Evolutionary conservation across 1,284 basidiomycete species (phyloP).

Genomic region (Ceratobasidium sp.): DNA sequence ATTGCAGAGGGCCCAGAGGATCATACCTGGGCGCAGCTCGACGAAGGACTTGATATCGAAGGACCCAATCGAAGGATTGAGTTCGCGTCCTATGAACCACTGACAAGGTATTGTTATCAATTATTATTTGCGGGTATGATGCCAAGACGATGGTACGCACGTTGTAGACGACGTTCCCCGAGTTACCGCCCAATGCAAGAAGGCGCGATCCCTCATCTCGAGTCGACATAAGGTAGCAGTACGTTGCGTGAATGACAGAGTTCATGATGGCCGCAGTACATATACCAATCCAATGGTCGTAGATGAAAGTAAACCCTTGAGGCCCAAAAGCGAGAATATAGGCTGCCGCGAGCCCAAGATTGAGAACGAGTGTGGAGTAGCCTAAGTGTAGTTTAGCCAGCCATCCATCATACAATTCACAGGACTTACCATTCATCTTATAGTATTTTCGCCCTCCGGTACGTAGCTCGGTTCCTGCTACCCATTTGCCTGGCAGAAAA

Average conservation of each 20-base stretch:
- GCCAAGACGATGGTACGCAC: conserved; percentile 62
- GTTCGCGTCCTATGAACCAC: conserved; percentile 96
- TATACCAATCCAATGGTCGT: conserved; percentile 92
- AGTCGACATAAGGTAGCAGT: conserved; percentile 80
- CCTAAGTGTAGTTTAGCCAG: conserved; percentile 57
- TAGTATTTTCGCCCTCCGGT: conserved; percentile 82
- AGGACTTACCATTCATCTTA: conserved; percentile 87
- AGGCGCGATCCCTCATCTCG: conserved; percentile 57
- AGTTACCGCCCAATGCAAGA: conserved; percentile 93
- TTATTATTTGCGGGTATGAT: neutral
- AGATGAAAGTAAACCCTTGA: conserved; percentile 83
- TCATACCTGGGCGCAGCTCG: conserved; percentile 93
- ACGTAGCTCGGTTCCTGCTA: conserved; percentile 80
- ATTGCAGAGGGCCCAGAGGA: conserved; percentile 92
- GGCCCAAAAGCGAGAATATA: conserved; percentile 76
- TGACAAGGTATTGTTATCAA: conserved; percentile 48
- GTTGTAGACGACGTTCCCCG: conserved; percentile 88
- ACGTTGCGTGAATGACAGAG: conserved; percentile 75
- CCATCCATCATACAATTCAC: conserved; percentile 21
- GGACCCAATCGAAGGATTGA: conserved; percentile 88
- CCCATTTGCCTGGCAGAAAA: conserved; percentile 84
- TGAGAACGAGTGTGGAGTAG: conserved; percentile 83
- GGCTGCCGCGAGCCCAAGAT: conserved; percentile 72
- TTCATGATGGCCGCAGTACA: conserved; percentile 84
- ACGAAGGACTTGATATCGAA: conserved; percentile 99